Conservation (phyloP, 2,329 filamentous ascomycete genomes). For the Paecilomyces variotii region DNA sequence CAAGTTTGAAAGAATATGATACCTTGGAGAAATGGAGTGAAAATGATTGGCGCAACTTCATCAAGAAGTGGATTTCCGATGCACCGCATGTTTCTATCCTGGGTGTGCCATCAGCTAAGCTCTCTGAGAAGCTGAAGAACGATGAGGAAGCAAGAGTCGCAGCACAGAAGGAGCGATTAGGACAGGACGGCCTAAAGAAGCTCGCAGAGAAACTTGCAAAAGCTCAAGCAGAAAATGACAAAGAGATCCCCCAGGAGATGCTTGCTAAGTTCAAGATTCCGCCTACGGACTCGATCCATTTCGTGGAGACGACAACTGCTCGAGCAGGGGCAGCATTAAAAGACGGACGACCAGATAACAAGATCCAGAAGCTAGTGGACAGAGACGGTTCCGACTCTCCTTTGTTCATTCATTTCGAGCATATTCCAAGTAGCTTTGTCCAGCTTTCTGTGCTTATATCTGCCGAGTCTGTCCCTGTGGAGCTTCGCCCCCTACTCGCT, state of each 20-base stretch:
- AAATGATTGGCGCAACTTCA: constrained; percentile 70
- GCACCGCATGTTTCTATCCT: constrained; percentile 82
- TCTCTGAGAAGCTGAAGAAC: constrained; percentile 72
- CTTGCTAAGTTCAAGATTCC: constrained; percentile 77
- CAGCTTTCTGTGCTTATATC: constrained; percentile 75
- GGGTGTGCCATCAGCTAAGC: constrained; percentile 71
- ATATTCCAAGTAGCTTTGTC: constrained; percentile 88
- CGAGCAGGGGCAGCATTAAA: constrained; percentile 69
- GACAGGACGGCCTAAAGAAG: constrained; percentile 69
- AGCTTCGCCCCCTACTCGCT: constrained; percentile 73
- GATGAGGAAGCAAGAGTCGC: constrained; percentile 73
- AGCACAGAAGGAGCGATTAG: constrained; percentile 69
- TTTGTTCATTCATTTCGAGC: constrained; percentile 93
- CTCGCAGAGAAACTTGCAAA: constrained; percentile 68
- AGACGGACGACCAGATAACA: constrained; percentile 59
- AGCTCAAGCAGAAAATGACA: constrained; percentile 82
- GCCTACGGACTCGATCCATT: constrained; percentile 82
- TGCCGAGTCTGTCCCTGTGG: constrained; percentile 66
- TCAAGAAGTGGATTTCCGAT: constrained; percentile 77
- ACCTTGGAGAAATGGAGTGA: constrained; percentile 72
- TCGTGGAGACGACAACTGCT: constrained; percentile 81
- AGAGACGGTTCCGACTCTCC: constrained; percentile 56
- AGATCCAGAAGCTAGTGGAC: constrained; percentile 70
- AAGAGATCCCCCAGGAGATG: constrained; percentile 73
- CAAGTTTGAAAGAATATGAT: constrained; percentile 50